Percentiles rank a stretch among this genome's conserved stretches.
Evolutionary conservation across 2,329 filamentous ascomycete species (phyloP).

Genomic region (Fusarium verrucosum): DNA sequence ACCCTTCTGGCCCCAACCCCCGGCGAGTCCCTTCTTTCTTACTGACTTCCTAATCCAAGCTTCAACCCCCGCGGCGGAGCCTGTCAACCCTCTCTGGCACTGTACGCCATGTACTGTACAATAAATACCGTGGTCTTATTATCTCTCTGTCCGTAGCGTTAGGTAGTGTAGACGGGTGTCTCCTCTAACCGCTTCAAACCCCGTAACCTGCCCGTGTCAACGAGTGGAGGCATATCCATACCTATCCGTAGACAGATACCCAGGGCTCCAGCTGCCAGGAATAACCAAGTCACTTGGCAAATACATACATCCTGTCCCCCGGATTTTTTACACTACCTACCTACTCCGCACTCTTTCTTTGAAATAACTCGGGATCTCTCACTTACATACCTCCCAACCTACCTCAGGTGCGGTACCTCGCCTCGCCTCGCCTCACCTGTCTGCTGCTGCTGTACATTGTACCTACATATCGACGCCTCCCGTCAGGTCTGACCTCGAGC

Average conservation of each 20-base stretch:
- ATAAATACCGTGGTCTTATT: slow-evolving; percentile 2
- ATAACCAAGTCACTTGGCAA: slow-evolving; percentile 5
- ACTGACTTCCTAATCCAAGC: slow-evolving; percentile 31
- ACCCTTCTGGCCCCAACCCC: slow-evolving; percentile 36
- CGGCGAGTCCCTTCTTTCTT: slow-evolving; percentile 30
- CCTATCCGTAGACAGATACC: slow-evolving; percentile 1
- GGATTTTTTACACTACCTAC: slow-evolving; percentile 17
- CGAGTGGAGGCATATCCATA: slow-evolving; percentile 35
- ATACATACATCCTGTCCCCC: slow-evolving; percentile 34
- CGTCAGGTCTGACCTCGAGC: slow-evolving; percentile 22
- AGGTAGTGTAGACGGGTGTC: neutral
- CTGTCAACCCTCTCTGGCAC: slow-evolving; percentile 12
- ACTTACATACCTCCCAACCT: neutral
- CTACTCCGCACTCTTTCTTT: slow-evolving; percentile 16
- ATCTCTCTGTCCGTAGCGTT: no score
- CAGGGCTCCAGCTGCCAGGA: slow-evolving; percentile 24
- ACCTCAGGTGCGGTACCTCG: neutral
- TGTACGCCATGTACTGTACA: slow-evolving; percentile 3
- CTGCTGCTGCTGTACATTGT: slow-evolving; percentile 3
- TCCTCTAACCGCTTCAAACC: slow-evolving; percentile 32
- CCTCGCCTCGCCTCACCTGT: neutral
- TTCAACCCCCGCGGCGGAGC: slow-evolving; percentile 19
- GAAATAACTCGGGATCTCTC: slow-evolving; percentile 4
- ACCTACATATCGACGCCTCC: slow-evolving; percentile 18
- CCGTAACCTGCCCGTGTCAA: slow-evolving; percentile 35